Conservation (phyloP, 345 rosid species). For the Pugionium cornutum region DNA sequence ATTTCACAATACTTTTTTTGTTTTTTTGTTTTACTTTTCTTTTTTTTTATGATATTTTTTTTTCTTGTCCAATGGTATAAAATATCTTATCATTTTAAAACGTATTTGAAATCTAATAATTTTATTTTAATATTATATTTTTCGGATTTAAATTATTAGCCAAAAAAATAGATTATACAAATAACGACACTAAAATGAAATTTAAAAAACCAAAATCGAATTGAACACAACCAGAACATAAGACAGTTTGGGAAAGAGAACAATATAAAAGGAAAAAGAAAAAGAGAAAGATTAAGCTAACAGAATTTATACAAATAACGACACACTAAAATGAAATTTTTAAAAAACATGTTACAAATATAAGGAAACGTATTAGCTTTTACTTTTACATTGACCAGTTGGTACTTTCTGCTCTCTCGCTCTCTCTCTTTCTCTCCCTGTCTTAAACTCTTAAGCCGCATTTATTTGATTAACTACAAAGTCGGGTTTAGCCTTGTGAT, state of each 20-base stretch:
- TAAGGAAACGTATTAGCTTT: neutral
- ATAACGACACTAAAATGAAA: too few relatives aligned
- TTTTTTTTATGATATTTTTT: too few relatives aligned
- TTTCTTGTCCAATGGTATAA: too few relatives aligned
- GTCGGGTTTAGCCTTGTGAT: conserved; percentile 24
- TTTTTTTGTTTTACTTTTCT: too few relatives aligned
- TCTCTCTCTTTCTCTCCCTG: neutral
- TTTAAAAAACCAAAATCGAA: neutral
- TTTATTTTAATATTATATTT: too few relatives aligned
- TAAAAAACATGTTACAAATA: neutral
- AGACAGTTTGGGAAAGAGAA: conserved; percentile 1
- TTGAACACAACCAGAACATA: neutral
- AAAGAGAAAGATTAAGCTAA: conserved; percentile 16
- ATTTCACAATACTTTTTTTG: too few relatives aligned
- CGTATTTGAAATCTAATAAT: too few relatives aligned
- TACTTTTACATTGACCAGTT: conserved; percentile 17
- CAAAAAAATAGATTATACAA: too few relatives aligned
- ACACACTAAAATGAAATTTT: neutral
- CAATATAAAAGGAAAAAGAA: neutral
- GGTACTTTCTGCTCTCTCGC: neutral
- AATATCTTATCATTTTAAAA: too few relatives aligned
- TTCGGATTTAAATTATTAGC: too few relatives aligned
- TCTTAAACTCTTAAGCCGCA: neutral
- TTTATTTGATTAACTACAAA: neutral
- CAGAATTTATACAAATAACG: conserved; percentile 4